phyloP scores from a whole-genome alignment of 495 filamentous ascomycete genomes.

The Penicillium paxilli region DNA sequence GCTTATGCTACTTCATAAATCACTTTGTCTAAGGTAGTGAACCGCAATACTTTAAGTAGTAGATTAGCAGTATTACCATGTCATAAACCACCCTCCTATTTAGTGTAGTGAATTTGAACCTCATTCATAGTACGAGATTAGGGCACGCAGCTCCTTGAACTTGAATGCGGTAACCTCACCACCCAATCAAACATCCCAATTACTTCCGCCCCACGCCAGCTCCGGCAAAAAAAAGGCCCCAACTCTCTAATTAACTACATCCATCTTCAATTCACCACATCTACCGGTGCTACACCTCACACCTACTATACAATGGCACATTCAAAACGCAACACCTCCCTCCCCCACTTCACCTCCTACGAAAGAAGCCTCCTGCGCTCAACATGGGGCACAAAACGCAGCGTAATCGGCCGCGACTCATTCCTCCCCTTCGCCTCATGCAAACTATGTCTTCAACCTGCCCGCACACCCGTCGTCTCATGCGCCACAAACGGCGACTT shows the following conservation, averaged over 20 bases:
- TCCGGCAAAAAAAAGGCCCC: background rate
- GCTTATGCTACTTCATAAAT: background rate
- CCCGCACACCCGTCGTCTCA: conserved; percentile 79
- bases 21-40: background rate
- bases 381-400: conserved; percentile 77
- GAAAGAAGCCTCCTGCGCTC: conserved; percentile 79
- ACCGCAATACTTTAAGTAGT: no score
- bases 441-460: conserved; percentile 81
- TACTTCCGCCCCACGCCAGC: background rate
- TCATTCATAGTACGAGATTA: no score
- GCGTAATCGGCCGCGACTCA: conserved; percentile 87
- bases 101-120: no score
- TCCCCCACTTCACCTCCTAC: conserved; percentile 92
- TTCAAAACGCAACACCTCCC: conserved; percentile 90
- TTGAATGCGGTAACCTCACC: no score
- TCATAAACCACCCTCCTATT: no score
- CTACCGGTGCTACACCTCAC: background rate
- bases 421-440: conserved; percentile 93
- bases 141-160: no score
- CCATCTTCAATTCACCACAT: no score
- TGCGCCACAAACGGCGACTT: conserved; percentile 78
- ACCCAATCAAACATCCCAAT: background rate
- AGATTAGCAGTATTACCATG: no score
- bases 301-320: conserved; percentile 37
- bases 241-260: background rate